These are phyloP conservation scores for Colletotrichum truncatum DNA, from an alignment of 2,329 filamentous ascomycete species.

Conservation along the genomic window DNA sequence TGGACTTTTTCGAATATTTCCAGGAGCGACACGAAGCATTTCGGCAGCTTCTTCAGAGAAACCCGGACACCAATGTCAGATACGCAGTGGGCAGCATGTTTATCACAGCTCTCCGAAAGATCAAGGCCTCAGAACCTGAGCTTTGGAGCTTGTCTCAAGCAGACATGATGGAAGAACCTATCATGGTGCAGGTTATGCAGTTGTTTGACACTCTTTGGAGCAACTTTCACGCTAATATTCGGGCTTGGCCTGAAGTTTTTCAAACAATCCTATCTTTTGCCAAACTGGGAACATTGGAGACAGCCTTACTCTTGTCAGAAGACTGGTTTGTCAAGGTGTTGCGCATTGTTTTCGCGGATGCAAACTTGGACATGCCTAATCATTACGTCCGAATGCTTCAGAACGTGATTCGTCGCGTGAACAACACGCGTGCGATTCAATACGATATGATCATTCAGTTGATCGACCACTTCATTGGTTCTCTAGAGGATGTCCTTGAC, in stretches of 20 bases:
- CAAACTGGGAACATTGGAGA: conserved; percentile 66
- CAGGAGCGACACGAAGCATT: conserved; percentile 62
- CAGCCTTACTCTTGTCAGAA: conserved; percentile 65
- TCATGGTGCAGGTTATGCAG: not conserved
- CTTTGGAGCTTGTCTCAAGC: conserved; percentile 51
- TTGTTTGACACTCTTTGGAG: conserved; percentile 68
- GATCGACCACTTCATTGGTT: conserved; percentile 53
- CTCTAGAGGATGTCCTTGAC: conserved; percentile 50
- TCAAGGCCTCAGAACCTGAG: conserved; percentile 58
- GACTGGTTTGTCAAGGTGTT: conserved; percentile 69
- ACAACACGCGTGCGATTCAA: conserved; percentile 58
- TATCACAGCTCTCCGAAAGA: conserved; percentile 58
- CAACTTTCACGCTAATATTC: conserved; percentile 67
- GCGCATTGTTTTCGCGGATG: conserved; percentile 69
- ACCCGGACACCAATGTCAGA: conserved; percentile 65
- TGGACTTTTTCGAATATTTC: conserved; percentile 71
- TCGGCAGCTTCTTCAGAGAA: conserved; percentile 72
- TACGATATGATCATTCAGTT: conserved; percentile 64
- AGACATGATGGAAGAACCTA: conserved; percentile 35
- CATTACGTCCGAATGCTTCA: conserved; percentile 66
- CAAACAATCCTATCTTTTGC: conserved; percentile 74
- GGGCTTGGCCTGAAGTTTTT: conserved; percentile 83
- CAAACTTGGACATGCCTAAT: conserved; percentile 55
- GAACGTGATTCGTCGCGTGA: conserved; percentile 58
- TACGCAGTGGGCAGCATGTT: conserved; percentile 60